A percentile compares a stretch with the other conserved stretches of the same genome.
phyloP scores from a whole-genome alignment of 305 asterid genomes.

The Fraxinus greggii region DNA sequence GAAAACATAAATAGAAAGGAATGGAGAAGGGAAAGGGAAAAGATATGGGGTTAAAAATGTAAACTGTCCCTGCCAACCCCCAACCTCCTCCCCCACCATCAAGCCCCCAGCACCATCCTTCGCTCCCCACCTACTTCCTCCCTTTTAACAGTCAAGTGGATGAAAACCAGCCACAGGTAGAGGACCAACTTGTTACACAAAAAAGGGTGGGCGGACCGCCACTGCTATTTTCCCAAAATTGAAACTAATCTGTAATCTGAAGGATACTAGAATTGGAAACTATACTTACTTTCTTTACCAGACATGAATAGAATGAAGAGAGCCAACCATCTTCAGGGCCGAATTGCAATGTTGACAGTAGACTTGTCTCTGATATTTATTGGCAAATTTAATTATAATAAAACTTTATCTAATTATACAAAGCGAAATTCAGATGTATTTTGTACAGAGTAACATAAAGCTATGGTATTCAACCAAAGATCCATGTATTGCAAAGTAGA shows the following conservation, averaged over 20 bases:
- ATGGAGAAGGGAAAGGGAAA: not conserved
- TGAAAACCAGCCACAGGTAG: not conserved
- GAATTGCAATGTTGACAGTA: constrained; percentile 71
- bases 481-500: constrained; percentile 16
- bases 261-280: constrained; percentile 18
- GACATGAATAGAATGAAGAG: constrained; percentile 89
- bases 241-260: not conserved
- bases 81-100: not conserved
- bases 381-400: constrained; percentile 23
- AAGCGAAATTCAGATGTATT: constrained; percentile 18
- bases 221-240: not conserved
- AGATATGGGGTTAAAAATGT: not conserved
- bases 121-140: not conserved
- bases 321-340: constrained; percentile 95
- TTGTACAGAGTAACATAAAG: constrained; percentile 11
- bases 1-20: not conserved
- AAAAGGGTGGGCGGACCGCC: not conserved
- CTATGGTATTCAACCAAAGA: constrained; percentile 10
- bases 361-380: constrained; percentile 60
- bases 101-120: not conserved
- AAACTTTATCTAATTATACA: not conserved
- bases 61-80: not conserved
- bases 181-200: not conserved
- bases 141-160: not conserved
- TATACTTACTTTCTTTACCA: constrained; percentile 75